A percentile compares a stretch with the other conserved stretches of the same genome.
These are phyloP conservation scores for Triticum urartu DNA, from an alignment of 176 grass and related monocot genomes.

Conservation along the genomic window DNA sequence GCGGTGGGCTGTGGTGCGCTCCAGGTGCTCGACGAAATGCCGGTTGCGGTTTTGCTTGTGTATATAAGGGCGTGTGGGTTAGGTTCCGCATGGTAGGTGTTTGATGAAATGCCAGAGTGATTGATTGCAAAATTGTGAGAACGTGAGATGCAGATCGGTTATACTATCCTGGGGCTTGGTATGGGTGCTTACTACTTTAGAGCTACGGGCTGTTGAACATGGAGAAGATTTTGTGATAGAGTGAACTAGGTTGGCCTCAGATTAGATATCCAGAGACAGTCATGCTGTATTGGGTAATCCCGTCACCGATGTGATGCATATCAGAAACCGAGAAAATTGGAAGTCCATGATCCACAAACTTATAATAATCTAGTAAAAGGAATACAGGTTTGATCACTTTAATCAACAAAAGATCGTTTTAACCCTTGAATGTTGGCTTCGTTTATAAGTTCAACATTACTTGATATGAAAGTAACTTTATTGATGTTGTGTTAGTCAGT, in stretches of 20 bases:
- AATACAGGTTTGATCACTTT: neutral
- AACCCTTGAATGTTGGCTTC: neutral
- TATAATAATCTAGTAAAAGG: neutral
- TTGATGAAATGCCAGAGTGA: neutral
- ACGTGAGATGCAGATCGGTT: neutral
- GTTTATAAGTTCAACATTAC: neutral
- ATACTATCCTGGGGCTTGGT: neutral
- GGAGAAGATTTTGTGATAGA: neutral
- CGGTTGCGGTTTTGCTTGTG: neutral
- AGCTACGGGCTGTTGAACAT: neutral
- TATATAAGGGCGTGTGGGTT: neutral
- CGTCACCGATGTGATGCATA: neutral
- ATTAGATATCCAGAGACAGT: neutral
- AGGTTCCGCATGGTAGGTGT: neutral
- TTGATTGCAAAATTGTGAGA: neutral
- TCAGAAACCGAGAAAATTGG: neutral
- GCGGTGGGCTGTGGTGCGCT: neutral
- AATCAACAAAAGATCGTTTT: neutral
- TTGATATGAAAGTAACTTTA: neutral
- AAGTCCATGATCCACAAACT: neutral
- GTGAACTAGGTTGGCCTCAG: neutral
- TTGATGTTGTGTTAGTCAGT: neutral
- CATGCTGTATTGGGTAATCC: neutral
- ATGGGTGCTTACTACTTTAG: neutral
- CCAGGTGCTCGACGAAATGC: conserved; percentile 34